Evolutionary conservation across 78 protist species (phyloP).

Genomic region (Diacronema lutheri): DNA sequence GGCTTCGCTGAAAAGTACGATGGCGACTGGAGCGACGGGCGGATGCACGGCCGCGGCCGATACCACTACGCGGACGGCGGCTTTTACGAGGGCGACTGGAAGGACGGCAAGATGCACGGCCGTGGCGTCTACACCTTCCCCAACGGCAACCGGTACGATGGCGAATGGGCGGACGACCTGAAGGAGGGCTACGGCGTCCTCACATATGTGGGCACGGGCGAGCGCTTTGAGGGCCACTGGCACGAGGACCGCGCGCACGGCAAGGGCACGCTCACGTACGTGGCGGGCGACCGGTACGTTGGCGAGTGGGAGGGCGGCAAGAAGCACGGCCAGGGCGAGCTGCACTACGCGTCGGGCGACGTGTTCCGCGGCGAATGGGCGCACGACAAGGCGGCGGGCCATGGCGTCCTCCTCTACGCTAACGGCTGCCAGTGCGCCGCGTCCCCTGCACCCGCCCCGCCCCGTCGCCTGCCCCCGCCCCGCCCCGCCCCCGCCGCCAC

Average conservation of each 20-base stretch:
- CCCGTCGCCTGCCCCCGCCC: background rate
- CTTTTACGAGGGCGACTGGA: conserved; percentile 74
- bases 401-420: conserved; percentile 47
- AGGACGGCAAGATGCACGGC: conserved; percentile 70
- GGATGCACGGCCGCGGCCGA: conserved; percentile 37
- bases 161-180: conserved; percentile 30
- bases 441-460: background rate
- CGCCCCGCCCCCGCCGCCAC: too few species aligned
- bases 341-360: conserved; percentile 49
- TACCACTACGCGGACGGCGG: conserved; percentile 61
- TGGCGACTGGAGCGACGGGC: conserved; percentile 36
- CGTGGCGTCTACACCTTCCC: conserved; percentile 54
- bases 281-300: conserved; percentile 48
- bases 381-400: background rate
- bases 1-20: conserved; percentile 41
- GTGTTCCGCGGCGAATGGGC: conserved; percentile 45
- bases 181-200: conserved; percentile 37
- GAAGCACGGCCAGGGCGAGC: conserved; percentile 56
- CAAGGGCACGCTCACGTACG: conserved; percentile 44
- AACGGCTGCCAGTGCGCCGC: conserved; percentile 46
- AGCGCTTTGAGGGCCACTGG: conserved; percentile 41
- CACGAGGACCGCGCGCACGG: conserved; percentile 52
- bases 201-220: too few species aligned
- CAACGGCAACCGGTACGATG: conserved; percentile 58
- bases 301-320: conserved; percentile 54